These are phyloP conservation scores for Hypoxylon sp. DNA, from an alignment of 2,329 filamentous ascomycete genomes.

Conservation along the genomic window DNA sequence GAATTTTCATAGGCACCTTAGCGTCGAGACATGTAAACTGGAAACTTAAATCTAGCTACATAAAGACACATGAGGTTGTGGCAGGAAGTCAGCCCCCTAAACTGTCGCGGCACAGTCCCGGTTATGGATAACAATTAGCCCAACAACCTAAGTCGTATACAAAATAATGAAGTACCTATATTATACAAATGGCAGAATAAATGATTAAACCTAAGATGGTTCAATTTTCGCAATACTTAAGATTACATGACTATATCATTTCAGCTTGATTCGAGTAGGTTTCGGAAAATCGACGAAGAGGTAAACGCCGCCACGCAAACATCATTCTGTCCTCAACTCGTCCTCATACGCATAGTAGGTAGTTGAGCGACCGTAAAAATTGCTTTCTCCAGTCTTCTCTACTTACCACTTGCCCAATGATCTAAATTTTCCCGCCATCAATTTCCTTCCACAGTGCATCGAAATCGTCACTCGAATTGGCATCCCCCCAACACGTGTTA, in stretches of 20 bases:
- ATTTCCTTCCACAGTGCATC: neutral
- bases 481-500: neutral
- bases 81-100: too few species aligned
- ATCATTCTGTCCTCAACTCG: too few species aligned
- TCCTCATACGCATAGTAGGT: too few species aligned
- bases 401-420: neutral
- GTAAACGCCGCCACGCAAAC: too few species aligned
- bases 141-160: too few species aligned
- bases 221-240: neutral
- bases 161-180: too few species aligned
- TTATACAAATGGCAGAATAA: too few species aligned
- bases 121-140: too few species aligned
- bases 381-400: neutral
- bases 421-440: neutral
- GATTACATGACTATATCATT: neutral
- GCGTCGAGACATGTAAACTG: neutral
- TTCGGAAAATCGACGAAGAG: neutral
- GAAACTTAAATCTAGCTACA: neutral
- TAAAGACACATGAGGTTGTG: too few species aligned
- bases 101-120: too few species aligned
- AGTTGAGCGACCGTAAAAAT: neutral
- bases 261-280: neutral
- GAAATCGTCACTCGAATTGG: neutral
- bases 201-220: too few species aligned
- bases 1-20: neutral